Percentiles rank a stretch among this genome's conserved stretches.
These are phyloP conservation scores for Alternaria sp. DNA, from an alignment of 2,329 filamentous ascomycete genomes.

Conservation along the genomic window DNA sequence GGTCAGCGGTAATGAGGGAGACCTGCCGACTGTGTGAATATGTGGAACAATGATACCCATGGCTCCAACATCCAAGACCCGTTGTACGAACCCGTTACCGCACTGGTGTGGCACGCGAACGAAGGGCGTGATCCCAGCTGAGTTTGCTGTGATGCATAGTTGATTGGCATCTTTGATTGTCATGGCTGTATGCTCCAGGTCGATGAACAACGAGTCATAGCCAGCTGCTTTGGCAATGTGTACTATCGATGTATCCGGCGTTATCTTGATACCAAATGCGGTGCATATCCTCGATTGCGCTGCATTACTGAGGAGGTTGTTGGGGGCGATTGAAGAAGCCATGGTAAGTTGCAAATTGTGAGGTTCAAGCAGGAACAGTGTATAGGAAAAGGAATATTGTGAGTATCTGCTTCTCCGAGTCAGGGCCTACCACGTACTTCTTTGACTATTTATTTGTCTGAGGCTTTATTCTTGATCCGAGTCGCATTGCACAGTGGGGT, in stretches of 20 bases:
- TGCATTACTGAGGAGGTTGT: background rate
- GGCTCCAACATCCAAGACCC: conserved; percentile 44
- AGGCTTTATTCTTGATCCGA: too few species aligned
- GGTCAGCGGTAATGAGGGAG: background rate
- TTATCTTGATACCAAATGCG: conserved; percentile 35
- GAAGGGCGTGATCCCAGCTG: conserved; percentile 19
- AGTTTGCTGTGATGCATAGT: conserved; percentile 38
- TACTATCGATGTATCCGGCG: conserved; percentile 39
- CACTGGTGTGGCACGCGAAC: too few species aligned
- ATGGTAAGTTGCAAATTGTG: background rate
- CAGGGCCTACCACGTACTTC: too few species aligned
- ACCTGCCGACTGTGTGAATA: conserved; percentile 11
- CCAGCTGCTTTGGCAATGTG: conserved; percentile 47
- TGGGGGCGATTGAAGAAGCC: background rate
- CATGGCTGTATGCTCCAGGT: conserved; percentile 50
- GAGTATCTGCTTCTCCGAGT: too few species aligned
- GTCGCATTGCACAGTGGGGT: too few species aligned
- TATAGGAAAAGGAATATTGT: too few species aligned
- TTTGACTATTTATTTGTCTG: too few species aligned
- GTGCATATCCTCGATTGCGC: background rate
- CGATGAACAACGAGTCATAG: conserved; percentile 52
- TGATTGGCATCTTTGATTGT: conserved; percentile 42
- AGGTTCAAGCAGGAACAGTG: background rate
- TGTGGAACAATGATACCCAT: conserved; percentile 19
- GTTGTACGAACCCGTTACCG: conserved; percentile 37